These are phyloP conservation scores for Dianthus caryophyllus DNA, from an alignment of 148 eudicot species.

Conservation along the genomic window DNA sequence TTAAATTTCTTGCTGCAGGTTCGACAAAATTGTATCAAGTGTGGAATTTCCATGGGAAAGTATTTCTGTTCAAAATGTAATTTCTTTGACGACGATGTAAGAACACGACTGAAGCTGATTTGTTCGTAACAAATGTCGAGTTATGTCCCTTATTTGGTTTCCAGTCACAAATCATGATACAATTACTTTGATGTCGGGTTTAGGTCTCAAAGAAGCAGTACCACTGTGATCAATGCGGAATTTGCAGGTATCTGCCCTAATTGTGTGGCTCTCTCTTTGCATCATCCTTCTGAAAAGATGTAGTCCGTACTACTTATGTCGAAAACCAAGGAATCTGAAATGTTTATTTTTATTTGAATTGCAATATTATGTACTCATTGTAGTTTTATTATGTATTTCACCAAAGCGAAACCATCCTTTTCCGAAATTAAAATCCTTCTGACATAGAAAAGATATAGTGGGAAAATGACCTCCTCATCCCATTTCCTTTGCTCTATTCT, in stretches of 20 bases:
- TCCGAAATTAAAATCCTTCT: no score
- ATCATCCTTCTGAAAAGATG: background rate
- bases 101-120: constrained; percentile 5
- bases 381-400: background rate
- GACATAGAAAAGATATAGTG: no score
- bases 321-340: background rate
- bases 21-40: constrained; percentile 48
- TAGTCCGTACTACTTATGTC: background rate
- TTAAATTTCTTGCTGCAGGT: constrained; percentile 36
- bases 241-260: constrained; percentile 52
- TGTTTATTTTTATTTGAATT: background rate
- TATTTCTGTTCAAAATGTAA: constrained; percentile 61
- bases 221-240: constrained; percentile 78
- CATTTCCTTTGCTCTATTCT: background rate
- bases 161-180: background rate
- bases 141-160: background rate
- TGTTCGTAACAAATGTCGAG: background rate
- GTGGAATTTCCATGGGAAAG: constrained; percentile 70
- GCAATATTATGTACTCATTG: background rate
- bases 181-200: constrained; percentile 1
- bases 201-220: constrained; percentile 73
- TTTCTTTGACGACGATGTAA: constrained; percentile 74
- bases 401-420: background rate
- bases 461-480: background rate
- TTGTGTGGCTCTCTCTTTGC: background rate